These are phyloP conservation scores for Aspergillus jensenii DNA, from an alignment of 2,329 filamentous ascomycete species.

Conservation along the genomic window DNA sequence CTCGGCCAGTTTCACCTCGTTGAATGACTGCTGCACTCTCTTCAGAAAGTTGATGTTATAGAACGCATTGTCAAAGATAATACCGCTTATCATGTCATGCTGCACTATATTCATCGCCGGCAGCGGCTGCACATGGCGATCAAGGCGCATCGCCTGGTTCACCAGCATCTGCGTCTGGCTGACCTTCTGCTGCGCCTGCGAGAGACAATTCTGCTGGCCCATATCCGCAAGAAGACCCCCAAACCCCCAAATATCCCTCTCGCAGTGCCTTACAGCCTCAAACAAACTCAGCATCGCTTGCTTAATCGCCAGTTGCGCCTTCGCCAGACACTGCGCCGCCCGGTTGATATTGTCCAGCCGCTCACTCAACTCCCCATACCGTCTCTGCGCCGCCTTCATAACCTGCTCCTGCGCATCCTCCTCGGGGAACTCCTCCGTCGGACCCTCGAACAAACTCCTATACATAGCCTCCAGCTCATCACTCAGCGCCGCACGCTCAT, in stretches of 20 bases:
- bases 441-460: neutral
- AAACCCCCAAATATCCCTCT: constrained; percentile 1
- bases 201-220: neutral
- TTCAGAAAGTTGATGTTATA: neutral
- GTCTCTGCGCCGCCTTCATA: neutral
- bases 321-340: constrained; percentile 4
- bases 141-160: neutral
- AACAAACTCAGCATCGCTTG: neutral
- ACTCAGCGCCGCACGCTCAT: neutral
- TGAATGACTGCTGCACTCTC: neutral
- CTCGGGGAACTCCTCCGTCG: constrained; percentile 3
- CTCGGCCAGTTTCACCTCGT: constrained; percentile 1
- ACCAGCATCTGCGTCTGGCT: constrained; percentile 6
- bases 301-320: neutral
- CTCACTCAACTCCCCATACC: neutral
- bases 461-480: constrained; percentile 4
- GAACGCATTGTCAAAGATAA: neutral
- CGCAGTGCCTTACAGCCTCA: neutral
- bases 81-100: neutral
- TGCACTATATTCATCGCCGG: constrained; percentile 2
- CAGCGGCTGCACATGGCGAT: neutral
- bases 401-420: constrained; percentile 4
- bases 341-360: neutral
- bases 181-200: constrained; percentile 2
- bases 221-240: neutral